Evolutionary conservation across 164 flowering plant species (phyloP).

Genomic region (Magnolia officinalis): DNA sequence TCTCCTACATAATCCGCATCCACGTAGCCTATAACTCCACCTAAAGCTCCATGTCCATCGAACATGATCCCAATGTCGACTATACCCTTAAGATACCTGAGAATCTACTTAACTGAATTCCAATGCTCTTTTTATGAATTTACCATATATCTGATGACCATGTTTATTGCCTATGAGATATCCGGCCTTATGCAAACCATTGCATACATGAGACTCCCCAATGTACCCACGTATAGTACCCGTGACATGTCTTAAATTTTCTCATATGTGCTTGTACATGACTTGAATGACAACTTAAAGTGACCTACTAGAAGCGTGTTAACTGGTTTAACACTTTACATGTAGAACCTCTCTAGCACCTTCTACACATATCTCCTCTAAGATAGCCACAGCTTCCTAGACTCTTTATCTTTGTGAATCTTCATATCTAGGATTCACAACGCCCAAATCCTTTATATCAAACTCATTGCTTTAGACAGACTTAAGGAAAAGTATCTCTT

Average conservation of each 20-base stretch:
- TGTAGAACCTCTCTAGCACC: not conserved
- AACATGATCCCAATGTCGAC: not conserved
- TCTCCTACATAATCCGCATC: not conserved
- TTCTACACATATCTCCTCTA: no score
- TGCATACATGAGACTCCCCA: not conserved
- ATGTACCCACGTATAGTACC: not conserved
- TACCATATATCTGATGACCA: not conserved
- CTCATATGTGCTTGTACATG: not conserved
- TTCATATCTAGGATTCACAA: no score
- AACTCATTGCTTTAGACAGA: no score
- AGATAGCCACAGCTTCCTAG: no score
- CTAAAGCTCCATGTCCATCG: not conserved
- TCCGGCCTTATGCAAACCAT: not conserved
- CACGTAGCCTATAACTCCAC: not conserved
- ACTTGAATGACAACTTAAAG: not conserved
- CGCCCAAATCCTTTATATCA: no score
- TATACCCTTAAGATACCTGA: not conserved
- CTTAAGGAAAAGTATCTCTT: no score
- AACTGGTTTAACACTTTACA: not conserved
- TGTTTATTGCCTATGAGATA: not conserved
- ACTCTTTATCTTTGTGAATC: no score
- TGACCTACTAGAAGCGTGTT: not conserved
- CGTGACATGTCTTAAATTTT: not conserved
- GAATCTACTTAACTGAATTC: slow-evolving; percentile 1
- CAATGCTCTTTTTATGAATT: slow-evolving; percentile 1